Conservation (phyloP, 169 alveolate genomes). For the Theileria parva region DNA sequence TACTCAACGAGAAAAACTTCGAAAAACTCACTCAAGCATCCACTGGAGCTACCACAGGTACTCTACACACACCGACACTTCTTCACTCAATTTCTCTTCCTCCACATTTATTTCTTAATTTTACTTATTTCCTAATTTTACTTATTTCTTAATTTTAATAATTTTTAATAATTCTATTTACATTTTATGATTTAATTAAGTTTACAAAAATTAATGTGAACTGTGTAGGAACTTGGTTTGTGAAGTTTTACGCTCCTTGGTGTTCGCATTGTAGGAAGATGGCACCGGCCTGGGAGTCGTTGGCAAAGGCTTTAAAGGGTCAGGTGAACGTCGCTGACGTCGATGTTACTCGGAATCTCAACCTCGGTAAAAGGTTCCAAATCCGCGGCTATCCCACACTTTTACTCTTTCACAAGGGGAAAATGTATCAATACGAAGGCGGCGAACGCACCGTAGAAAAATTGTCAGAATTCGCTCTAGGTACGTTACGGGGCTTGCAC, state of each 20-base stretch:
- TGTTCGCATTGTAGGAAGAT: slow-evolving; percentile 88
- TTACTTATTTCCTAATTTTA: no score
- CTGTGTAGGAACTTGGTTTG: slow-evolving; percentile 84
- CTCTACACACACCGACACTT: neutral
- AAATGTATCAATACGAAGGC: slow-evolving; percentile 81
- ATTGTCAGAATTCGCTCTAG: slow-evolving; percentile 64
- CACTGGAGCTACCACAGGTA: slow-evolving; percentile 75
- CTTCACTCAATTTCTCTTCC: neutral
- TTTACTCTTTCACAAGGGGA: slow-evolving; percentile 87
- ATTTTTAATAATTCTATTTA: no score
- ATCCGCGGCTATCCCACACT: slow-evolving; percentile 96
- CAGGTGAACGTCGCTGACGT: slow-evolving; percentile 78
- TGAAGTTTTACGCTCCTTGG: slow-evolving; percentile 93
- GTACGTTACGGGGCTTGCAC: slow-evolving; percentile 14
- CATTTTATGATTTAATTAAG: no score
- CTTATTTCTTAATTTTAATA: neutral
- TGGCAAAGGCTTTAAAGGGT: slow-evolving; percentile 88
- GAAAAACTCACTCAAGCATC: slow-evolving; percentile 72
- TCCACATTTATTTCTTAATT: neutral
- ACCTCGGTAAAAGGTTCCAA: slow-evolving; percentile 77
- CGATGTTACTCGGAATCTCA: slow-evolving; percentile 78
- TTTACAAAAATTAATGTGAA: no score
- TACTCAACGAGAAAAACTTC: slow-evolving; percentile 67
- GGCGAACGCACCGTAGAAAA: slow-evolving; percentile 71
- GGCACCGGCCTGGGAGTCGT: slow-evolving; percentile 90